Percentiles rank a stretch among this genome's conserved stretches.
Conservation (phyloP, 352 stramenopile genomes). For the Thalassiosira ordinaria region DNA sequence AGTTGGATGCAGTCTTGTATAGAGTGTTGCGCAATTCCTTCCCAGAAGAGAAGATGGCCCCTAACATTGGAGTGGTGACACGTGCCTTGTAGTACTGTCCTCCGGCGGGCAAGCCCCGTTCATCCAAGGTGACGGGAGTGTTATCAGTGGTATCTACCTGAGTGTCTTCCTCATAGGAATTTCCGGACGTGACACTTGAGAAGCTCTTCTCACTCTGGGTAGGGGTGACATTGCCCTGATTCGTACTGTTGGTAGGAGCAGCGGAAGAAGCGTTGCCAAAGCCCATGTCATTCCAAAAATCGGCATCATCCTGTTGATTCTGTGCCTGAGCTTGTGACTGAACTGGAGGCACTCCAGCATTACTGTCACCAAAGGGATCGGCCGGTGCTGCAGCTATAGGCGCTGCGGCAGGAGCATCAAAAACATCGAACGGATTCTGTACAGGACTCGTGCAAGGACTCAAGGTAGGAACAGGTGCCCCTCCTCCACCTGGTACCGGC, state of each 20-base stretch:
- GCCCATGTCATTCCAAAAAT: constrained; percentile 50
- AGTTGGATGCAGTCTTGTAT: constrained; percentile 19
- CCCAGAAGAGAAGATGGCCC: constrained; percentile 38
- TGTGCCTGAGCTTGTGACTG: not conserved
- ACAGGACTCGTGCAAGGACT: not conserved
- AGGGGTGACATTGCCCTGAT: not conserved
- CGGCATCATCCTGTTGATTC: constrained; percentile 18
- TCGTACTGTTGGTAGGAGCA: not conserved
- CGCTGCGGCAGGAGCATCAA: not conserved
- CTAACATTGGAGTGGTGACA: constrained; percentile 29
- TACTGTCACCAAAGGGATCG: constrained; percentile 7
- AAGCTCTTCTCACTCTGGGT: not conserved
- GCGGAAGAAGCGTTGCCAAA: constrained; percentile 6
- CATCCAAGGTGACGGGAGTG: constrained; percentile 23
- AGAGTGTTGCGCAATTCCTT: constrained; percentile 31
- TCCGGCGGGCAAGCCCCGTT: constrained; percentile 12
- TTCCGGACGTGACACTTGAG: not conserved
- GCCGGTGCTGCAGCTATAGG: not conserved
- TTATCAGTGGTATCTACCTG: constrained; percentile 1
- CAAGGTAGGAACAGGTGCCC: not conserved
- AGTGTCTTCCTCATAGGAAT: not conserved
- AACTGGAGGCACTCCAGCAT: not conserved
- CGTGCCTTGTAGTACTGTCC: constrained; percentile 43
- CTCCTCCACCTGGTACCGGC: not conserved
- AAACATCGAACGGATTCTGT: constrained; percentile 33